Conservation (phyloP, 1,284 basidiomycete species). For the Malassezia arunalokei region DNA sequence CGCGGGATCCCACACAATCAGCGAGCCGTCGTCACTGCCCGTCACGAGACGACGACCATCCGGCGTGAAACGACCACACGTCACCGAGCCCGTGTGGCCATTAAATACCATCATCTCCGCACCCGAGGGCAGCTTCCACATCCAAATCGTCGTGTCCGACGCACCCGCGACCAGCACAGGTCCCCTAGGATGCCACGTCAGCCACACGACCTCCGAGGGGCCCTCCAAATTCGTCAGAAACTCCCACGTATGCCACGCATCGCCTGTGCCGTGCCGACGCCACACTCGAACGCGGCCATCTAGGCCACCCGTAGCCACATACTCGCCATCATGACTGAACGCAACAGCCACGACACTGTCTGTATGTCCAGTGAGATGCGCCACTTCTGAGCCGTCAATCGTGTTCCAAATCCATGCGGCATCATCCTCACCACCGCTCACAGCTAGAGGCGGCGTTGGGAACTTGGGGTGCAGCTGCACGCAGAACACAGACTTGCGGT, state of each 20-base stretch:
- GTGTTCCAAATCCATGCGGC: slow-evolving; percentile 86
- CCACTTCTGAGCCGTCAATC: slow-evolving; percentile 65
- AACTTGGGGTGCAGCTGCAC: slow-evolving; percentile 61
- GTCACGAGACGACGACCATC: slow-evolving; percentile 63
- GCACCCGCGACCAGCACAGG: slow-evolving; percentile 76
- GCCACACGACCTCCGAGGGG: slow-evolving; percentile 89
- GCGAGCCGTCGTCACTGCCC: slow-evolving; percentile 66
- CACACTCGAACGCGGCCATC: slow-evolving; percentile 86
- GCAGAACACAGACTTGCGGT: slow-evolving; percentile 60
- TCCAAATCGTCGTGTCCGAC: slow-evolving; percentile 89
- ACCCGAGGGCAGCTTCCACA: slow-evolving; percentile 94
- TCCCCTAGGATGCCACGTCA: slow-evolving; percentile 93
- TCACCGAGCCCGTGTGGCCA: slow-evolving; percentile 72
- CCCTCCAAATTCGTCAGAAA: slow-evolving; percentile 83
- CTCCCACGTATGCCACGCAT: slow-evolving; percentile 67
- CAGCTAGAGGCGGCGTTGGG: slow-evolving; percentile 69
- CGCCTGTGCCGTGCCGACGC: slow-evolving; percentile 50
- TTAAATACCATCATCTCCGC: slow-evolving; percentile 90
- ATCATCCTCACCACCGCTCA: slow-evolving; percentile 91
- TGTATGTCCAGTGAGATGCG: slow-evolving; percentile 74
- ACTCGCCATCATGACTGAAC: slow-evolving; percentile 77
- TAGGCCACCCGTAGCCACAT: slow-evolving; percentile 92
- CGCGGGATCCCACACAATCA: slow-evolving; percentile 87
- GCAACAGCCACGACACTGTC: slow-evolving; percentile 73
- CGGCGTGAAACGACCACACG: slow-evolving; percentile 80